phyloP scores from a whole-genome alignment of 768 basidiomycete species.

The Hygrophoropsis aurantiaca region DNA sequence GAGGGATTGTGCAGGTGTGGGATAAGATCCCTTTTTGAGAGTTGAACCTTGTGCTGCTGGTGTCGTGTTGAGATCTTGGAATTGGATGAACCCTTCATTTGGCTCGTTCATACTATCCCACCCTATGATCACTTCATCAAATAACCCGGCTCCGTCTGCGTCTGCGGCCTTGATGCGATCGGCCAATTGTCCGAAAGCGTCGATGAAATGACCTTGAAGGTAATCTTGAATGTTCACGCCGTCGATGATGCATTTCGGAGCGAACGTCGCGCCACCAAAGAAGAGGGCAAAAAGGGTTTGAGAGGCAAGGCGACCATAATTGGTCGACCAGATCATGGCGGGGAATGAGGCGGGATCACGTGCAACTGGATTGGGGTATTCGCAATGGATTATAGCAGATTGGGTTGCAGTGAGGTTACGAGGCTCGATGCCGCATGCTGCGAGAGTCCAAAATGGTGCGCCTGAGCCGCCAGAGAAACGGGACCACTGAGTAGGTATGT shows the following conservation, averaged over 20 bases:
- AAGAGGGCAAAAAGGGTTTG: conserved; percentile 95
- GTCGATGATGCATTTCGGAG: conserved; percentile 89
- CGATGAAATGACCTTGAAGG: conserved; percentile 74
- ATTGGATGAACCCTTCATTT: conserved; percentile 71
- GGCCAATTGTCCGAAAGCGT: conserved; percentile 73
- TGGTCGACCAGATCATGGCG: conserved; percentile 96
- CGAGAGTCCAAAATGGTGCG: conserved; percentile 91
- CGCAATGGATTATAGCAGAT: conserved; percentile 83
- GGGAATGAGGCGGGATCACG: conserved; percentile 77
- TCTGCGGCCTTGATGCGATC: conserved; percentile 73
- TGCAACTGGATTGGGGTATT: conserved; percentile 66
- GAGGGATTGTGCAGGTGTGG: conserved; percentile 82
- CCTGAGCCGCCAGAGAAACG: conserved; percentile 94
- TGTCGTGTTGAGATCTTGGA: conserved; percentile 63
- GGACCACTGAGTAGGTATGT: conserved; percentile 65
- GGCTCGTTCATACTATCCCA: conserved; percentile 99
- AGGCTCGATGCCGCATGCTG: conserved; percentile 89
- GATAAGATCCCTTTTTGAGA: conserved; percentile 83
- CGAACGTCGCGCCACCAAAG: conserved; percentile 87
- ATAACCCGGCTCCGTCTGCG: conserved; percentile 66
- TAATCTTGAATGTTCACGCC: conserved; percentile 91
- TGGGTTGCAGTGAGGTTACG: conserved; percentile 82
- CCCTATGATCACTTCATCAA: conserved; percentile 89
- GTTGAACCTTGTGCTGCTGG: conserved; percentile 68
- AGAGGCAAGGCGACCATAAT: conserved; percentile 84